Evolutionary conservation across 1,284 basidiomycete genomes (phyloP).

Genomic region (Trichosporon sp.): DNA sequence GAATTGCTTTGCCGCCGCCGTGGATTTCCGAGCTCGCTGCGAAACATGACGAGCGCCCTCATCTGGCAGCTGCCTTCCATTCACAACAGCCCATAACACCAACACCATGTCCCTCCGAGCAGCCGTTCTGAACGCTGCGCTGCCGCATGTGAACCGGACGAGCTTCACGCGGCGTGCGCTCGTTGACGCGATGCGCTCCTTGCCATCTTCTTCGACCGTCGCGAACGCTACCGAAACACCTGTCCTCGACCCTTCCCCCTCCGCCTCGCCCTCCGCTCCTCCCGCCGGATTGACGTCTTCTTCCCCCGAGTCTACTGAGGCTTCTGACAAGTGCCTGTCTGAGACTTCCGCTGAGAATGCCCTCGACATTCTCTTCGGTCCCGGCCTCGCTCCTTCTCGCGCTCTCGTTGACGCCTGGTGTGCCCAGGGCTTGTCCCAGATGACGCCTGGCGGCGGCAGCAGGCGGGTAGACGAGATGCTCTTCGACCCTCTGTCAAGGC

Average conservation of each 20-base stretch:
- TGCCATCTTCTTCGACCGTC: slow-evolving; percentile 26
- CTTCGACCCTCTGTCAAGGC: slow-evolving; percentile 22
- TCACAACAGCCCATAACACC: neutral
- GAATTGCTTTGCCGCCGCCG: slow-evolving; percentile 1
- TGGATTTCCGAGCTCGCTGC: slow-evolving; percentile 9
- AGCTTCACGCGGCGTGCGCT: slow-evolving; percentile 51
- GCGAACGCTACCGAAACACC: slow-evolving; percentile 11
- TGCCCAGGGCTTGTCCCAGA: slow-evolving; percentile 35
- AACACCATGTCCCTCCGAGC: slow-evolving; percentile 44
- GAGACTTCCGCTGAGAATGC: slow-evolving; percentile 26
- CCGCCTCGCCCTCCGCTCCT: neutral
- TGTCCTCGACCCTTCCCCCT: neutral
- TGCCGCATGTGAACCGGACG: slow-evolving; percentile 41
- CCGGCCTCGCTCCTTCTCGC: slow-evolving; percentile 32
- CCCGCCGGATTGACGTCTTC: neutral
- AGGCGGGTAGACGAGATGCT: slow-evolving; percentile 15
- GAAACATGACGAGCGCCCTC: neutral
- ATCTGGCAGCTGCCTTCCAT: neutral
- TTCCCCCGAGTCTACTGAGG: neutral
- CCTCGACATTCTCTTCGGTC: slow-evolving; percentile 49
- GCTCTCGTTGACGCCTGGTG: slow-evolving; percentile 46
- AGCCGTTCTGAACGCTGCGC: slow-evolving; percentile 40
- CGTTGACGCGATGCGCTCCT: slow-evolving; percentile 31
- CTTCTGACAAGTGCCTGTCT: neutral
- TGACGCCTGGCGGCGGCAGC: slow-evolving; percentile 27